These are phyloP conservation scores for Phytomonas sp. DNA, from an alignment of 208 protist genomes.

Conservation along the genomic window DNA sequence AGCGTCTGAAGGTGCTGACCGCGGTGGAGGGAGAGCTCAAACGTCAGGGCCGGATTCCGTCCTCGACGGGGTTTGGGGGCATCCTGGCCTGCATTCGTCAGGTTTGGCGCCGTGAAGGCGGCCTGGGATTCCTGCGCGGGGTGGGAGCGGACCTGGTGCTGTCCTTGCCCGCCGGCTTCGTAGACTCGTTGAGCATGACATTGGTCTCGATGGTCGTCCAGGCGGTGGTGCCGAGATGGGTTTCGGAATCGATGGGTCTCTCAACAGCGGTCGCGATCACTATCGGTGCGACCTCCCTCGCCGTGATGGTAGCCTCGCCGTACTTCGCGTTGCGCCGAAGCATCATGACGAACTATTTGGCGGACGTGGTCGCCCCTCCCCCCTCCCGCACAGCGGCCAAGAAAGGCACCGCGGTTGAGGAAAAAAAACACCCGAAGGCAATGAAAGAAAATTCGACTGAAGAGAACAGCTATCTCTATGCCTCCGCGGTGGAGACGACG, in stretches of 20 bases:
- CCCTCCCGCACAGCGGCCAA: conserved; percentile 9
- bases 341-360: conserved; percentile 73
- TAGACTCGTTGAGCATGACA: conserved; percentile 42
- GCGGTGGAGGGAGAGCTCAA: conserved; percentile 74
- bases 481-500: conserved; percentile 37
- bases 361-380: conserved; percentile 52
- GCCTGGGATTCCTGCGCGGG: conserved; percentile 48
- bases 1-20: conserved; percentile 57
- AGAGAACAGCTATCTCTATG: conserved; percentile 60
- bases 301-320: conserved; percentile 60
- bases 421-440: not conserved
- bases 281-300: conserved; percentile 31
- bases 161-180: conserved; percentile 37
- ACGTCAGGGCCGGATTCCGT: conserved; percentile 54
- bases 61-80: conserved; percentile 43
- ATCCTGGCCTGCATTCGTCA: conserved; percentile 32
- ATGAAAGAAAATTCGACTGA: not conserved
- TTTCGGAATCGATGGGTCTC: conserved; percentile 31
- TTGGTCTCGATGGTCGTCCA: conserved; percentile 39
- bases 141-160: conserved; percentile 53
- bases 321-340: conserved; percentile 61
- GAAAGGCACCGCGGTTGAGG: not conserved
- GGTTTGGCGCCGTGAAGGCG: conserved; percentile 56
- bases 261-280: conserved; percentile 37
- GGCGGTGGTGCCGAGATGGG: conserved; percentile 26